Percentiles rank a stretch among this genome's conserved stretches.
Conservation (phyloP, 345 rosid genomes). For the Citrus medica region DNA sequence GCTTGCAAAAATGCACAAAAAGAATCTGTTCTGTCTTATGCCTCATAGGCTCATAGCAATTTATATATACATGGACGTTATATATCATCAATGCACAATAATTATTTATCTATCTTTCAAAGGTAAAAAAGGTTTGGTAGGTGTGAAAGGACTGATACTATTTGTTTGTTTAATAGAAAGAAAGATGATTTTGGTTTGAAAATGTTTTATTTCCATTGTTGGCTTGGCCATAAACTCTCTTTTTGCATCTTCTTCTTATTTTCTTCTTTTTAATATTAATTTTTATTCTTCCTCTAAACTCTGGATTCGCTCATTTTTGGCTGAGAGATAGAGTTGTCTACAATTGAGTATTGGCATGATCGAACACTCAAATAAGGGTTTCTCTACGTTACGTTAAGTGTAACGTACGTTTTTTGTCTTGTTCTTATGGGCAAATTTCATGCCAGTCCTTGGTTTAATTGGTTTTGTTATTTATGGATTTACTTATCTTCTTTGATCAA, state of each 20-base stretch:
- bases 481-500: too few relatives aligned
- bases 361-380: background rate
- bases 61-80: background rate
- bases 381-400: too few relatives aligned
- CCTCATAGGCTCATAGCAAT: background rate
- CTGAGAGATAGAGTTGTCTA: background rate
- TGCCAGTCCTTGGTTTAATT: too few relatives aligned
- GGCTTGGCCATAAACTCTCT: too few relatives aligned
- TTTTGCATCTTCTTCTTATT: too few relatives aligned
- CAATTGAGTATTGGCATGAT: background rate
- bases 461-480: too few relatives aligned
- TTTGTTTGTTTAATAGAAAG: background rate
- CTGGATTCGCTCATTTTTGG: background rate
- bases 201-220: too few relatives aligned
- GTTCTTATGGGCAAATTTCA: too few relatives aligned
- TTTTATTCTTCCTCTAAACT: too few relatives aligned
- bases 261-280: too few relatives aligned
- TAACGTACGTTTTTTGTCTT: too few relatives aligned
- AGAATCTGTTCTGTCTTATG: background rate
- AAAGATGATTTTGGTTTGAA: background rate
- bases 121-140: background rate
- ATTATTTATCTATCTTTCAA: background rate
- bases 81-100: too few relatives aligned
- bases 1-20: background rate
- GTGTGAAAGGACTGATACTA: background rate